Conservation (phyloP, 495 filamentous ascomycete species). For the Emericellopsis terricola region DNA sequence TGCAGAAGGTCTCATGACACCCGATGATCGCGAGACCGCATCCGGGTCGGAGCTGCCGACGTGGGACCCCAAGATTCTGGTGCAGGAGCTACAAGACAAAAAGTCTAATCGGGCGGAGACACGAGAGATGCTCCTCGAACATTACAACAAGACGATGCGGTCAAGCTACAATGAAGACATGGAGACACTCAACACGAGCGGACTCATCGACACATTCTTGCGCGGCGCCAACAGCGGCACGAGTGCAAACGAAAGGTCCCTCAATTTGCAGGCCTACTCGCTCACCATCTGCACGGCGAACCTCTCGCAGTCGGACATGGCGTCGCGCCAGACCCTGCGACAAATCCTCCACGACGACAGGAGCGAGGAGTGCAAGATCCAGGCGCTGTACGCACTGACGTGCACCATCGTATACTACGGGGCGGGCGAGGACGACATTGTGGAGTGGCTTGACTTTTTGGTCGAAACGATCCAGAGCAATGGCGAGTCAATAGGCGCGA, state of each 20-base stretch:
- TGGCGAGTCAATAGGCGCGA: conserved; percentile 53
- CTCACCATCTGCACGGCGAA: conserved; percentile 58
- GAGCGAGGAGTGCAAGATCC: conserved; percentile 44
- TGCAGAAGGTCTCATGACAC: not conserved
- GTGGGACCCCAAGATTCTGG: conserved; percentile 6
- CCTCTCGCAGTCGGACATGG: conserved; percentile 51
- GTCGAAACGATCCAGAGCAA: conserved; percentile 79
- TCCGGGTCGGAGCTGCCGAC: conserved; percentile 6
- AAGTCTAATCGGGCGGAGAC: conserved; percentile 72
- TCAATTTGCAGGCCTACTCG: conserved; percentile 58
- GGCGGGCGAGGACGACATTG: conserved; percentile 46
- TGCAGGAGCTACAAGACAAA: conserved; percentile 68
- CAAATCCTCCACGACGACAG: conserved; percentile 51
- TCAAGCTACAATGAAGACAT: not conserved
- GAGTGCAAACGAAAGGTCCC: conserved; percentile 52
- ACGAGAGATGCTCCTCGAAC: conserved; percentile 36
- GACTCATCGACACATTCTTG: not conserved
- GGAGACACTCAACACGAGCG: not conserved
- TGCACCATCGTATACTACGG: conserved; percentile 65
- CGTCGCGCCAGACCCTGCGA: conserved; percentile 44
- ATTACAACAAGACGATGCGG: conserved; percentile 1
- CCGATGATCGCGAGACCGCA: conserved; percentile 21
- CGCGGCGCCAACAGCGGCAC: conserved; percentile 20
- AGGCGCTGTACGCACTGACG: conserved; percentile 58
- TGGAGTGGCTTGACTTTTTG: conserved; percentile 66